Percentiles rank a stretch among this genome's conserved stretches.
Conservation (phyloP, 2,329 filamentous ascomycete species). For the Fusarium keratoplasticum region DNA sequence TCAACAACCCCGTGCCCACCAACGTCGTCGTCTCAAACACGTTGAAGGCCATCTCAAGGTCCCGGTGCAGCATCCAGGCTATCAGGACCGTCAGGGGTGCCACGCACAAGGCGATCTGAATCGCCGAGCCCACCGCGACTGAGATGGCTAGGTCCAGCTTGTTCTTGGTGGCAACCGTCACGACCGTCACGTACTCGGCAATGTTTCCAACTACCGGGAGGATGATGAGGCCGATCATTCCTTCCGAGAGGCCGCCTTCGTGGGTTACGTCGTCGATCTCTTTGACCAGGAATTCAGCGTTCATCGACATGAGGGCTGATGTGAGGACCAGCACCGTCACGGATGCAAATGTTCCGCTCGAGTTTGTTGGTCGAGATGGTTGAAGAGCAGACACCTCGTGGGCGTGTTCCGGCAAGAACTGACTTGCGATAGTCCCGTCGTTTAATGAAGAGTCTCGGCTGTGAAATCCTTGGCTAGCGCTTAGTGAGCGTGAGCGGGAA, state of each 20-base stretch:
- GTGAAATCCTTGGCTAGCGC: slow-evolving; percentile 32
- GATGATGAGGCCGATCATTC: slow-evolving; percentile 71
- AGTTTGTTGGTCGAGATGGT: slow-evolving; percentile 11
- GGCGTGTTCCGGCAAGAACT: slow-evolving; percentile 3
- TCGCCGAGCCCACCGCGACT: slow-evolving; percentile 69
- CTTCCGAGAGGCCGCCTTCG: slow-evolving; percentile 62
- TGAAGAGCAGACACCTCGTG: neutral
- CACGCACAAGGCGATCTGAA: slow-evolving; percentile 72
- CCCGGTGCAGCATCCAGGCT: slow-evolving; percentile 66
- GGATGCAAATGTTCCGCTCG: slow-evolving; percentile 51
- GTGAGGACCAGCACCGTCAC: slow-evolving; percentile 63
- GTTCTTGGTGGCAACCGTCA: slow-evolving; percentile 68
- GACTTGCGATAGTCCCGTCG: slow-evolving; percentile 24
- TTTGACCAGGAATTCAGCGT: slow-evolving; percentile 71
- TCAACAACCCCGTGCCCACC: slow-evolving; percentile 76
- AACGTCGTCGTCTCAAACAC: slow-evolving; percentile 81
- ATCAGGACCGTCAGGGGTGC: slow-evolving; percentile 70
- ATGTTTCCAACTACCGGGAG: slow-evolving; percentile 73
- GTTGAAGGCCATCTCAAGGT: slow-evolving; percentile 77
- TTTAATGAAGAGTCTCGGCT: slow-evolving; percentile 39
- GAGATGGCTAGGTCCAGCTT: slow-evolving; percentile 73
- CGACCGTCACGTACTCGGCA: slow-evolving; percentile 71
- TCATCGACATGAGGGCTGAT: slow-evolving; percentile 68
- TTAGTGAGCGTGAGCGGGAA: slow-evolving; percentile 43
- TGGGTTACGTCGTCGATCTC: slow-evolving; percentile 67